Base-by-base conservation (phyloP, 1,284 basidiomycete genomes). In the Papiliotrema terrestris region DNA sequence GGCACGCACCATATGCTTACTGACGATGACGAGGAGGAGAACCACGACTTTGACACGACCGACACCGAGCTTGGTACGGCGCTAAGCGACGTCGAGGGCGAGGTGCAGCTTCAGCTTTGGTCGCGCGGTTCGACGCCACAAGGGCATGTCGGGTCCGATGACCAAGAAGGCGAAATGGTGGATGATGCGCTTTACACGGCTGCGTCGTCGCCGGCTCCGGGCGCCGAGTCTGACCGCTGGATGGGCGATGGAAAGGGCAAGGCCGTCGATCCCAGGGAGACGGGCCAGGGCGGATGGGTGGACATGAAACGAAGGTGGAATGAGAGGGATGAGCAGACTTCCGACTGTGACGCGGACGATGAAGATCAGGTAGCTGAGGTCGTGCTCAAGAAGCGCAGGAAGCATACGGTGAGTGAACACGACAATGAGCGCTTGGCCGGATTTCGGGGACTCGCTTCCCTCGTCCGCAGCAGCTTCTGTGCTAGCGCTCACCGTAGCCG, bases 31-130 rank as follows among this genome's bases (percentile, higher is more conserved):
- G 29, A 32, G 6, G 29, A 32, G 29, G 29, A 32, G 6, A 11
- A 32, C 29, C 29, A 11, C 11, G 29, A 32, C 11, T 32, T 32
- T 11, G 23, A 29, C 17, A 15, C 46, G 17, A 32, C 26, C 32
- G 48, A 49, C 35, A 49, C 48, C 32, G 48, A 49, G 36, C 48
- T 49, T 1, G 48, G 48, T 13, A 49, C 36, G 6, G 48, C 48
- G 11, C 37, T 49, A 15, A 39, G 36, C 48, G 48, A 49, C 37
- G 25, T 49, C 36, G 48, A 49, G 22, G 43, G 43, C 43, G 20
- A 45, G 8, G 8, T 45, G 29, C 29, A 32, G 29, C 11, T 32
- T 5, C 29, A 32, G 11, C 29, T 32, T 5, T 32, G 29, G 29
- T 32, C 29, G 29, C 29, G 29, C 29, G 20, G 15, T 15, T 32